Percentiles rank a stretch among this genome's conserved stretches.
phyloP scores from a whole-genome alignment of 2,329 filamentous ascomycete species.

The Cadophora luteo-olivacea region DNA sequence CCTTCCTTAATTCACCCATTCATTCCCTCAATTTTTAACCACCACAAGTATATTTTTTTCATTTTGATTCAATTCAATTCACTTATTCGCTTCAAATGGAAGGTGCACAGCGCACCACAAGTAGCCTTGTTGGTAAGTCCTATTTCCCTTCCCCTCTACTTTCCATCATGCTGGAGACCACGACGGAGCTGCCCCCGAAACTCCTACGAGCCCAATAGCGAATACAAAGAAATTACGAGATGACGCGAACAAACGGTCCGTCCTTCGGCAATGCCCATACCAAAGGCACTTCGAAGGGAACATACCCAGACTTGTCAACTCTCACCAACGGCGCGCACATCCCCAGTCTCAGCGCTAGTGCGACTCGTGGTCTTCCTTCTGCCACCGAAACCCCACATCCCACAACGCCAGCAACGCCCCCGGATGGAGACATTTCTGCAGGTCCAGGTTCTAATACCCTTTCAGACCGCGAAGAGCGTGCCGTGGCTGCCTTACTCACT shows the following conservation, averaged over 20 bases:
- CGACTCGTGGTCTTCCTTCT: not conserved
- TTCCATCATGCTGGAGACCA: not conserved
- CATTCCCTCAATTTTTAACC: not conserved
- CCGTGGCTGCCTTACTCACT: constrained; percentile 53
- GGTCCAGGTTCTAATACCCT: constrained; percentile 27
- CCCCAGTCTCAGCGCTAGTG: not conserved
- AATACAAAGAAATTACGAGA: not conserved
- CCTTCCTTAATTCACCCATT: not conserved
- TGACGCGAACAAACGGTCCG: not conserved
- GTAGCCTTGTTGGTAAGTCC: constrained; percentile 40
- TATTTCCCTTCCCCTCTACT: constrained; percentile 1
- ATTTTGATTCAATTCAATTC: not conserved
- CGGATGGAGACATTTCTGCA: not conserved
- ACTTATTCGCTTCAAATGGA: constrained; percentile 36
- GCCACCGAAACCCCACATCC: not conserved
- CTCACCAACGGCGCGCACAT: not conserved
- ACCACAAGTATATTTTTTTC: not conserved
- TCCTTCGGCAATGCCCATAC: not conserved
- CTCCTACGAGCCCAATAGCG: not conserved
- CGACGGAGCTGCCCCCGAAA: not conserved
- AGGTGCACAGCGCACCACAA: constrained; percentile 38
- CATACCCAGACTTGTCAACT: not conserved
- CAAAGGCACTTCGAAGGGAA: not conserved
- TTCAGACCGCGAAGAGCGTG: constrained; percentile 54
- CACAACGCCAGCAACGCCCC: not conserved